These are phyloP conservation scores for Astrothelium subdiscretum DNA, from an alignment of 495 filamentous ascomycete species.

Conservation along the genomic window DNA sequence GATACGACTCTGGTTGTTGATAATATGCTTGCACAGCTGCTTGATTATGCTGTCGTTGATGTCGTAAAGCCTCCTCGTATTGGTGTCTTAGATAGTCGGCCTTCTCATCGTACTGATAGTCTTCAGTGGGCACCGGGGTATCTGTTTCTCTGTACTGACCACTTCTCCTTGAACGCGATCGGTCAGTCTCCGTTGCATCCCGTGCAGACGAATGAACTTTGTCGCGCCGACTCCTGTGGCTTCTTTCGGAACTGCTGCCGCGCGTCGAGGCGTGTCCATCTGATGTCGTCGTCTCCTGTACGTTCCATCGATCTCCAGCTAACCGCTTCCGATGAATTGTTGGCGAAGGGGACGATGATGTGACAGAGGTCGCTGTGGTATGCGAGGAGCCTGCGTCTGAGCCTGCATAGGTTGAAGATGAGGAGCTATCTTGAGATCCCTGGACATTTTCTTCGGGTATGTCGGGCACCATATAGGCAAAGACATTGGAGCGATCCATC, in stretches of 20 bases:
- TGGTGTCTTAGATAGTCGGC: not conserved
- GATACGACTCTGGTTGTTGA: not conserved
- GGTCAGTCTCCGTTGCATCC: not conserved
- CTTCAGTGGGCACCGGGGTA: not conserved
- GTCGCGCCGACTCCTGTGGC: not conserved
- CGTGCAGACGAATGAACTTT: not conserved
- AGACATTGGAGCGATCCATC: slow-evolving; percentile 14
- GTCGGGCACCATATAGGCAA: slow-evolving; percentile 22
- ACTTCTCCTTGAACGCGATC: not conserved
- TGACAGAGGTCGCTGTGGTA: slow-evolving; percentile 9
- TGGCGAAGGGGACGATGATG: slow-evolving; percentile 18
- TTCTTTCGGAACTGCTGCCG: slow-evolving; percentile 13
- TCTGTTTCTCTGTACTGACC: not conserved
- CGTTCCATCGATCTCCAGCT: slow-evolving; percentile 13
- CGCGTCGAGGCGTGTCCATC: slow-evolving; percentile 14
- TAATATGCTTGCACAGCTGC: not conserved
- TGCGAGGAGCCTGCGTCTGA: slow-evolving; percentile 10
- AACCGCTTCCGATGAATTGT: slow-evolving; percentile 7
- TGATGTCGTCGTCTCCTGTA: slow-evolving; percentile 12
- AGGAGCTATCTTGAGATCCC: slow-evolving; percentile 6
- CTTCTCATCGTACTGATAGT: not conserved
- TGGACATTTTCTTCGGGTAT: slow-evolving; percentile 10
- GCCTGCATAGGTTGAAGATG: slow-evolving; percentile 15
- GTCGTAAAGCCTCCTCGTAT: not conserved
- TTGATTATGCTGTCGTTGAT: not conserved